Conservation (phyloP, 495 filamentous ascomycete species). For the Clohesyomyces aquaticus region DNA sequence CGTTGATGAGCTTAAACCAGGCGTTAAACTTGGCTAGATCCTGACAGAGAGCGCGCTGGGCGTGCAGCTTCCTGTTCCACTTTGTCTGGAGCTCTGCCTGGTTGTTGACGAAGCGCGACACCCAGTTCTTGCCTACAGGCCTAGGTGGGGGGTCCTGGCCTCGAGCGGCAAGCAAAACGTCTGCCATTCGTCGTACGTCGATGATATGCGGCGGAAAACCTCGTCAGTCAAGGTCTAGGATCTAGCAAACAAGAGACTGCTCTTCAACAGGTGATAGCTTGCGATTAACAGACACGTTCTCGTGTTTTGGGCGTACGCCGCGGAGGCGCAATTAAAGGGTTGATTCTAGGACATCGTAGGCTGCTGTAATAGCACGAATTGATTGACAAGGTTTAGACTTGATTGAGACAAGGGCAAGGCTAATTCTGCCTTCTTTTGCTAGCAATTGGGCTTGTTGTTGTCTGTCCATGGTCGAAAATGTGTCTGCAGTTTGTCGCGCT, state of each 20-base stretch:
- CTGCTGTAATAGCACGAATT: conserved; percentile 4
- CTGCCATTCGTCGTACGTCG: no score
- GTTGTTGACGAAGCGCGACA: conserved; percentile 15
- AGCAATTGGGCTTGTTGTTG: conserved; percentile 8
- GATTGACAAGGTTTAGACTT: conserved; percentile 6
- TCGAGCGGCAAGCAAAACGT: conserved; percentile 14
- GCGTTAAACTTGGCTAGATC: no score
- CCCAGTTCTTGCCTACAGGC: conserved; percentile 20
- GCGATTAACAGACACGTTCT: not conserved
- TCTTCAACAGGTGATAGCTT: conserved; percentile 2
- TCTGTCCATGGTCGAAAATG: conserved; percentile 5
- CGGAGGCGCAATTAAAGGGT: conserved; percentile 2
- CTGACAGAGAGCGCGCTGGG: conserved; percentile 20
- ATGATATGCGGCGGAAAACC: conserved; percentile 25
- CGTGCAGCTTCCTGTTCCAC: no score
- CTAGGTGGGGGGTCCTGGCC: conserved; percentile 4
- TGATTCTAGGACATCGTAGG: conserved; percentile 1
- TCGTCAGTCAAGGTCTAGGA: conserved; percentile 24
- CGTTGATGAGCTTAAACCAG: no score
- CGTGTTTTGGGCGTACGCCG: not conserved
- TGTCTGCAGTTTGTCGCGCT: conserved; percentile 8
- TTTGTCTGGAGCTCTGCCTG: conserved; percentile 25
- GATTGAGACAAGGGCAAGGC: conserved; percentile 3
- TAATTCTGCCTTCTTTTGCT: conserved; percentile 11
- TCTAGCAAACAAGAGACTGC: conserved; percentile 14